phyloP scores from a whole-genome alignment of 345 rosid species.

The Hibiscus tridactylites region DNA sequence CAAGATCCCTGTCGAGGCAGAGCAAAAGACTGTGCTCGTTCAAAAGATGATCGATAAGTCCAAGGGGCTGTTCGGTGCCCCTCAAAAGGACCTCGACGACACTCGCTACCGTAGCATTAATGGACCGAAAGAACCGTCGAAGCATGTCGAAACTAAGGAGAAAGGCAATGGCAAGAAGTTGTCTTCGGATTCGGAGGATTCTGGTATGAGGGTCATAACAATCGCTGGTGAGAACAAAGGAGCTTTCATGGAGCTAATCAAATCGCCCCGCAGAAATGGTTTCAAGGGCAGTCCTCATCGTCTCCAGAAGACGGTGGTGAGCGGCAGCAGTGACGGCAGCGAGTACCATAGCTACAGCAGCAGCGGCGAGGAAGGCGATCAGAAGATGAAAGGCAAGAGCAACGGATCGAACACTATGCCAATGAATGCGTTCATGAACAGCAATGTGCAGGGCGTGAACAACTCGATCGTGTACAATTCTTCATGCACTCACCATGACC shows the following conservation, averaged over 20 bases:
- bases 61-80: constrained; percentile 4
- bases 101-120: not conserved
- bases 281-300: constrained; percentile 21
- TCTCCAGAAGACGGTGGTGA: not conserved
- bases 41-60: constrained; percentile 38
- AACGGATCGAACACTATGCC: constrained; percentile 25
- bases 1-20: constrained; percentile 38
- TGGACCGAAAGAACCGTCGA: constrained; percentile 7
- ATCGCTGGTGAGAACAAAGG: constrained; percentile 92
- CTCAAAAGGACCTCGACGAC: constrained; percentile 12
- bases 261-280: constrained; percentile 31
- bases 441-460: constrained; percentile 85
- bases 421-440: constrained; percentile 52
- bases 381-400: constrained; percentile 26
- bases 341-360: constrained; percentile 28
- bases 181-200: constrained; percentile 35
- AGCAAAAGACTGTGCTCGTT: constrained; percentile 63
- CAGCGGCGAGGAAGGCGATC: constrained; percentile 29
- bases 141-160: constrained; percentile 9
- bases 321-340: constrained; percentile 18
- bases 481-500: constrained; percentile 59
- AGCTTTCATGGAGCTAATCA: constrained; percentile 67
- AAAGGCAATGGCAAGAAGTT: constrained; percentile 27
- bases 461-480: constrained; percentile 69
- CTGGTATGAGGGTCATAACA: constrained; percentile 50